A percentile compares a stretch with the other conserved stretches of the same genome.
These are phyloP conservation scores for Fennellomyces sp. DNA, from an alignment of 371 early-diverging fungal genomes.

Conservation along the genomic window DNA sequence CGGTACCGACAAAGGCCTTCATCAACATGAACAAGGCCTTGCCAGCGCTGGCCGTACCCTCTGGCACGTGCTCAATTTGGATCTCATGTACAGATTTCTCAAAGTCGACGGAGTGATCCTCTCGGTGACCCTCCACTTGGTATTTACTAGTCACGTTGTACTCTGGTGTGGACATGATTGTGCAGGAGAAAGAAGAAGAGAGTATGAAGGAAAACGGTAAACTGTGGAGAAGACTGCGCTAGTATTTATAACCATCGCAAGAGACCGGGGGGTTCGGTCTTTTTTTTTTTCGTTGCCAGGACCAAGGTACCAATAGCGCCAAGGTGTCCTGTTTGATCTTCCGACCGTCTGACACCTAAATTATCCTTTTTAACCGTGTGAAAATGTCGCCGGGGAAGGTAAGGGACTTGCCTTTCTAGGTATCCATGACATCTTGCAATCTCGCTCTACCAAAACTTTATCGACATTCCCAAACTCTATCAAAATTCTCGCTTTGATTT, in stretches of 20 bases:
- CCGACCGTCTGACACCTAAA: constrained; percentile 5
- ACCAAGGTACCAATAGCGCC: constrained; percentile 3
- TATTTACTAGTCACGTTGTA: constrained; percentile 11
- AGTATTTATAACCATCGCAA: constrained; percentile 6
- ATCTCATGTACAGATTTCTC: constrained; percentile 18
- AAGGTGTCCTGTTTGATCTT: not conserved
- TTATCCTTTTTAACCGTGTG: constrained; percentile 3
- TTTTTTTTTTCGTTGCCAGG: not conserved
- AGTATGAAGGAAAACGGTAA: not conserved
- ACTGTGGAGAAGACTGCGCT: constrained; percentile 2
- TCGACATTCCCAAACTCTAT: not conserved
- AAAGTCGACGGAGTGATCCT: constrained; percentile 18
- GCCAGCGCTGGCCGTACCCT: constrained; percentile 53
- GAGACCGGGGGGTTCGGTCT: constrained; percentile 6
- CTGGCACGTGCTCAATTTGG: constrained; percentile 23
- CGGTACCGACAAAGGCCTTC: constrained; percentile 82
- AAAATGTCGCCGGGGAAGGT: constrained; percentile 4
- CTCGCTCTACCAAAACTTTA: constrained; percentile 2
- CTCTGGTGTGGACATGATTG: constrained; percentile 1
- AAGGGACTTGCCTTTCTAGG: constrained; percentile 4
- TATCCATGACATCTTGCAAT: not conserved
- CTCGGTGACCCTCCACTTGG: constrained; percentile 13
- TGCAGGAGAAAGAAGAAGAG: not conserved
- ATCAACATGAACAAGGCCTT: constrained; percentile 79
- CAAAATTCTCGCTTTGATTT: not conserved